A percentile compares a stretch with the other conserved stretches of the same genome.
Evolutionary conservation across 176 grass and related monocot genomes (phyloP).

Genomic region (Cenchrus americanus): DNA sequence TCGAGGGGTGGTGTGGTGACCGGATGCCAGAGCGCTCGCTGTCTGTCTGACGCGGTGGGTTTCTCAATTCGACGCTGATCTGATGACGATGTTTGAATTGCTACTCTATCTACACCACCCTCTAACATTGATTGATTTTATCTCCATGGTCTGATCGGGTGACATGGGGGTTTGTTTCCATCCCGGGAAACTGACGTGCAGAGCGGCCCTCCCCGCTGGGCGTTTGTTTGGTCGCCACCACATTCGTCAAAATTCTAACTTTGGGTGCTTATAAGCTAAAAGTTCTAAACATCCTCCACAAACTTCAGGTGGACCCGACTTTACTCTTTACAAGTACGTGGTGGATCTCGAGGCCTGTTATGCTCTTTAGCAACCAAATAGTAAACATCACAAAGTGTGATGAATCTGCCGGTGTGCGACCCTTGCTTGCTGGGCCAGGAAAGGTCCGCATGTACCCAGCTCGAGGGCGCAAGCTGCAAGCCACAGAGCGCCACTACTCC

Average conservation of each 20-base stretch:
- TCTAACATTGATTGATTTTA: too few species aligned
- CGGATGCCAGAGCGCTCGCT: neutral
- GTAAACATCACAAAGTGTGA: neutral
- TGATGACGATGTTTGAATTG: neutral
- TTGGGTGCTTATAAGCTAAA: neutral
- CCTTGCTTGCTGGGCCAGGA: conserved; percentile 36
- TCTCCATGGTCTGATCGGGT: neutral
- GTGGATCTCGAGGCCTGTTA: conserved; percentile 33
- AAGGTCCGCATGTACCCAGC: conserved; percentile 1
- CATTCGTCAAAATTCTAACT: neutral
- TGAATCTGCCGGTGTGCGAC: too few species aligned
- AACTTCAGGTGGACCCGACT: neutral
- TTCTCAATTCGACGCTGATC: neutral
- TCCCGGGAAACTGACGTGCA: neutral
- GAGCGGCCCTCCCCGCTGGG: neutral
- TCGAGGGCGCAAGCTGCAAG: neutral
- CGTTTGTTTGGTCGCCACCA: neutral
- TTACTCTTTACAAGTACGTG: neutral
- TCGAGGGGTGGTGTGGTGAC: neutral
- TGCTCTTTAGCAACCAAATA: too few species aligned
- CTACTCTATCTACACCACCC: neutral
- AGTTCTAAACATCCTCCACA: neutral
- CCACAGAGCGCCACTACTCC: neutral
- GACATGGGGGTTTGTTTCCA: neutral
- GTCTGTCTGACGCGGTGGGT: neutral